These are phyloP conservation scores for Vitis hybrid DNA, from an alignment of 177 flowering plant species.

Conservation along the genomic window DNA sequence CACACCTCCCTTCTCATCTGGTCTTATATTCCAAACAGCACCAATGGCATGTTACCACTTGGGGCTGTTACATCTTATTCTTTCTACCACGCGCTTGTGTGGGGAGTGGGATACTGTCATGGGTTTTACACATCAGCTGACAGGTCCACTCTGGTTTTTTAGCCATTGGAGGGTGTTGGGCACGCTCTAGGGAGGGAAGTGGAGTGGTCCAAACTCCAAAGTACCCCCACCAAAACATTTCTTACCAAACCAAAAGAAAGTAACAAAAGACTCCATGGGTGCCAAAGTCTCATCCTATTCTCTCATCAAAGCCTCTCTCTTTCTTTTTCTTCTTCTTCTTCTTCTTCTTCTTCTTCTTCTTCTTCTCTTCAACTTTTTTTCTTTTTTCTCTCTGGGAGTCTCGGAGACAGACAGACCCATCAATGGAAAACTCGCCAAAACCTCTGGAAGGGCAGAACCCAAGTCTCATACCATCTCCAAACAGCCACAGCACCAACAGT, in stretches of 20 bases:
- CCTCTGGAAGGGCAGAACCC: slow-evolving; percentile 19
- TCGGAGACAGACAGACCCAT: neutral
- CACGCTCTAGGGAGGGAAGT: neutral
- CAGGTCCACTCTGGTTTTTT: neutral
- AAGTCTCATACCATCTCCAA: slow-evolving; percentile 22
- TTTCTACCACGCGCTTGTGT: neutral
- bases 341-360: slow-evolving; percentile 4
- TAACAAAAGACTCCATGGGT: neutral
- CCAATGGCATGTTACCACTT: slow-evolving; percentile 26
- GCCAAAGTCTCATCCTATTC: slow-evolving; percentile 6
- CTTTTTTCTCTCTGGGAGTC: neutral
- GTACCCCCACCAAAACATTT: slow-evolving; percentile 28
- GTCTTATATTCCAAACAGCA: slow-evolving; percentile 29
- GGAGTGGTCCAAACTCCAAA: neutral
- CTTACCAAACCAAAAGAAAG: slow-evolving; percentile 29
- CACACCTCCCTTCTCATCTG: slow-evolving; percentile 12
- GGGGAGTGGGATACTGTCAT: neutral
- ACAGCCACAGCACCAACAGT: slow-evolving; percentile 20
- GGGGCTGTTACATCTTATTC: neutral
- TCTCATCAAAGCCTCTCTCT: slow-evolving; percentile 2
- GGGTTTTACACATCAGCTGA: neutral
- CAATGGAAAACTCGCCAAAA: slow-evolving; percentile 34
- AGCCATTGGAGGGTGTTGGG: neutral
- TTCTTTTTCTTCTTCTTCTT: too few species aligned
- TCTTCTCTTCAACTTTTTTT: neutral